A percentile compares a stretch with the other conserved stretches of the same genome.
phyloP scores from a whole-genome alignment of 75 land plant species.

The Pseudotsuga menziesii region DNA sequence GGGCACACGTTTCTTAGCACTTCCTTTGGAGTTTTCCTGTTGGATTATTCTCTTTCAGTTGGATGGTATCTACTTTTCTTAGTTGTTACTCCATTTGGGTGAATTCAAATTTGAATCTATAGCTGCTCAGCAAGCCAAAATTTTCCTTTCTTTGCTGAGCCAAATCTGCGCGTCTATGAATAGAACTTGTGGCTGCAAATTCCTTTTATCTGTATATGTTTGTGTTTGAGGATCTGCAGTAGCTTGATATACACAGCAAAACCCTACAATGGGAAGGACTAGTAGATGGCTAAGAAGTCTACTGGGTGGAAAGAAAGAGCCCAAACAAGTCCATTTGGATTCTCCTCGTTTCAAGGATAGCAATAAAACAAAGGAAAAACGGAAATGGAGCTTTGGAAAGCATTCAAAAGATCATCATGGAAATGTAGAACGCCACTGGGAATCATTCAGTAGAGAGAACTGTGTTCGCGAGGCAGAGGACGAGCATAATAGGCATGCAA shows the following conservation, averaged over 20 bases:
- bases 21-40: constrained; percentile 3
- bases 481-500: constrained; percentile 12
- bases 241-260: no score
- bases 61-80: not conserved
- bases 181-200: not conserved
- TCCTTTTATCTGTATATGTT: no score
- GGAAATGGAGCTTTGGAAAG: constrained; percentile 5
- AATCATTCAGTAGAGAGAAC: not conserved
- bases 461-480: not conserved
- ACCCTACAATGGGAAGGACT: constrained; percentile 11
- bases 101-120: not conserved
- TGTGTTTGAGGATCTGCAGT: no score
- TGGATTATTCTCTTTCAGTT: constrained; percentile 4
- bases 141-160: not conserved
- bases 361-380: constrained; percentile 3
- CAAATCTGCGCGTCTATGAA: no score
- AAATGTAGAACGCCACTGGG: not conserved
- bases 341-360: not conserved
- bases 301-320: constrained; percentile 12
- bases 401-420: not conserved
- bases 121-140: constrained; percentile 1
- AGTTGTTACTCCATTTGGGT: not conserved
- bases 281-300: constrained; percentile 13
- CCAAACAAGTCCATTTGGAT: not conserved
- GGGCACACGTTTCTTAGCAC: constrained; percentile 4